Evolutionary conservation across 106 monocot genomes (phyloP).

Genomic region (Agapanthus africanus): DNA sequence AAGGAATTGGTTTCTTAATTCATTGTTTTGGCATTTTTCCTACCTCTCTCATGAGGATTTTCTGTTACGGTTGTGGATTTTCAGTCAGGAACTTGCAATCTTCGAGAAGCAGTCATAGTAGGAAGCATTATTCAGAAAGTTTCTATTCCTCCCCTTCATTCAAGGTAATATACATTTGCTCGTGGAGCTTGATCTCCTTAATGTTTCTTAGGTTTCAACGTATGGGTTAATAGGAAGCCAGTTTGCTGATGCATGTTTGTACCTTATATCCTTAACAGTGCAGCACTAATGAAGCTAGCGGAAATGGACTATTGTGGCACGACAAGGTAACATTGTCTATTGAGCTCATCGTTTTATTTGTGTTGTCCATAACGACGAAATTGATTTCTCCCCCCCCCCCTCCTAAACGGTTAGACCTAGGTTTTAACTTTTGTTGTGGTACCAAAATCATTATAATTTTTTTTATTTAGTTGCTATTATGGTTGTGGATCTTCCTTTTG

Average conservation of each 20-base stretch:
- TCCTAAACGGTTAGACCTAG: not conserved
- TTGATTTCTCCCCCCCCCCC: too few species aligned
- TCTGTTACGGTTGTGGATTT: too few species aligned
- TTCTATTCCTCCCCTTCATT: slow-evolving; percentile 68
- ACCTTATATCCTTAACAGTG: slow-evolving; percentile 33
- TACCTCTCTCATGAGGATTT: too few species aligned
- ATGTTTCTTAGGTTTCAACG: not conserved
- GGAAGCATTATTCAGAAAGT: slow-evolving; percentile 73
- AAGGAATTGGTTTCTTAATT: not conserved
- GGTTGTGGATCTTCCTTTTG: too few species aligned
- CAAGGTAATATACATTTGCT: slow-evolving; percentile 36
- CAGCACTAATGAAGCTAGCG: slow-evolving; percentile 59
- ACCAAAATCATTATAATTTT: not conserved
- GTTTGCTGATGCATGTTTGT: not conserved
- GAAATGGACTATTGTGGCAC: slow-evolving; percentile 77
- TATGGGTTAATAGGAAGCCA: not conserved
- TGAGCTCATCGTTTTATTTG: not conserved
- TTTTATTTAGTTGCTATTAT: not conserved
- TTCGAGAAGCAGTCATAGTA: slow-evolving; percentile 70
- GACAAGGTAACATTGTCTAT: slow-evolving; percentile 44
- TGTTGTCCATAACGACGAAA: not conserved
- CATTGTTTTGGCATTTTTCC: not conserved
- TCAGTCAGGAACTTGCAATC: slow-evolving; percentile 69
- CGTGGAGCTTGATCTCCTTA: not conserved
- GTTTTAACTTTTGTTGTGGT: not conserved